Evolutionary conservation across 495 filamentous ascomycete genomes (phyloP), one percentile per base, ranked within the genome.

Genomic region (Aspergillus haitiensis): DNA sequence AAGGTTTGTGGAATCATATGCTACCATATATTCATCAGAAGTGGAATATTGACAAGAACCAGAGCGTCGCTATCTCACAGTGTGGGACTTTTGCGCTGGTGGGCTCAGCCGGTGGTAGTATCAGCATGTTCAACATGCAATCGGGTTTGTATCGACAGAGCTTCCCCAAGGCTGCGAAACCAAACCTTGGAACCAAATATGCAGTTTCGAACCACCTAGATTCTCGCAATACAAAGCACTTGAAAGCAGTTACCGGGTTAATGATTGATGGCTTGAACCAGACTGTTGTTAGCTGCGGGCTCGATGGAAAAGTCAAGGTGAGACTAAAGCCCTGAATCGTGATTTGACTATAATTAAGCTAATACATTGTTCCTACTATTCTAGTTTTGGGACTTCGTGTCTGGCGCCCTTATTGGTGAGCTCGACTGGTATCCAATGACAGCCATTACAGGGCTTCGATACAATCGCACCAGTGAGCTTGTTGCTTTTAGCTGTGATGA

Each of bases 51-150:
- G n/a, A n/a, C 13, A 21, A 18, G 13, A 39, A 34, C 55, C 52
- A 89, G 70, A 91, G 87, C 35, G 93, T 99, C 13, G 84, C 90
- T 3, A 85, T 98, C 57, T 94, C 90, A 36, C 82, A 88, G 9
- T 98, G 94, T 73, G 95, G 94, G 58, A 97, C 88, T 3, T 99
- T 99, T 75, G 91, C 91, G 32, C 72, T 98, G n/a, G 75, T 99
- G 15, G 94, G 95, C 5, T 96, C 92, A 13, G 83, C 82, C 32
- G 85, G 82, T 31, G 94, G 94, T 39, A 82, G 83, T 40, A 84
- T 99, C 58, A 90, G 93, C 66, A 90, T 96, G 86, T 98, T 88
- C 81, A 99, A 99, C 71, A 79, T 99, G 61, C 94, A 99, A 70
- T 97, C 93, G 27, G 94, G 94, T 40, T 73, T 85, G 11, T 89